Evolutionary conservation across 2,329 filamentous ascomycete species (phyloP), one percentile per base, ranked within the genome.

Genomic region (Colletotrichum sidae): DNA sequence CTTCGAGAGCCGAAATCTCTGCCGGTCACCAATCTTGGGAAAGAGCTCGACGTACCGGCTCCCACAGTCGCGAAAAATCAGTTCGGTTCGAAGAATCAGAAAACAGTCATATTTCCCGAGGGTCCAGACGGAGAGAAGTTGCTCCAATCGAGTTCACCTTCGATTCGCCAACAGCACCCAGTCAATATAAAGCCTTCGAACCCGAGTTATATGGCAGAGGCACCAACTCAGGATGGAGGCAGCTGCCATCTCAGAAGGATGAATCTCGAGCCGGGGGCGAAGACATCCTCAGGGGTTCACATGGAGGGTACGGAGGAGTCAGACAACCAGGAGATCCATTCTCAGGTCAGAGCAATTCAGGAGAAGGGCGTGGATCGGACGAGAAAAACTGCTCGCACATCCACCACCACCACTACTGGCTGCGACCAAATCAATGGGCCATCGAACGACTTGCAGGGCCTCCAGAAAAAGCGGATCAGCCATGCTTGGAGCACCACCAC

Each of bases 331-430:
- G 6, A 34, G 17, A 7, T 1, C 37, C 38, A 45, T 10, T 8
- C 17, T n/a, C 25, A 25, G 25, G 4, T 25, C 25, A 25, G 25
- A 25, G 4, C 25, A 42, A n/a, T 12, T 35, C 49, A 38, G 15
- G 34, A 47, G 46, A 47, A 12, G 59, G 37, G 13, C n/a, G n/a
- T 37, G 51, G 10, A n/a, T 25, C 12, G 15, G 46, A 69, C 54
- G 69, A 68, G 17, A 42, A 70, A 67, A 71, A 84, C 68, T 87
- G 86, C 70, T 69, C 87, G 63, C 86, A 88, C 73, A 86, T 83
- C 68, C 86, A 89, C 70, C 85, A 89, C 70, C 86, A 88, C 73
- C 86, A 88, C 77, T 88, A 88, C 78, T 88, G 86, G 86, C 67
- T 83, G 68, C 77, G 78, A 61, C 76, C 80, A 42, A 72, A 63